Evolutionary conservation across 2,329 filamentous ascomycete genomes (phyloP).

Genomic region (Aphanoascus verrucosus): DNA sequence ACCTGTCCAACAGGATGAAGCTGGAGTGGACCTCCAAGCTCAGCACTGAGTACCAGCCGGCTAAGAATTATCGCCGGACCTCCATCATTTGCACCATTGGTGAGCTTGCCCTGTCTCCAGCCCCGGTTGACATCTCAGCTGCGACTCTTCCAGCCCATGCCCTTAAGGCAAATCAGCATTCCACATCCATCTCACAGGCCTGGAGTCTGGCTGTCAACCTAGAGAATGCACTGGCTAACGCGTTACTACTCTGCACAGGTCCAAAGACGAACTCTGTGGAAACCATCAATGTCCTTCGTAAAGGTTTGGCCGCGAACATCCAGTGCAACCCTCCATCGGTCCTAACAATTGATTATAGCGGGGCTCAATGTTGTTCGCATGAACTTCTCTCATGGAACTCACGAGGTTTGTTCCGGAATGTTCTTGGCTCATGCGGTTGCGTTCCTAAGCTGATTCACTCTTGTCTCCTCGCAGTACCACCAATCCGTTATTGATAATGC

Average conservation of each 20-base stretch:
- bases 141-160: background rate
- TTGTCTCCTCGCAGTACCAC: slow-evolving; percentile 55
- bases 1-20: slow-evolving; percentile 66
- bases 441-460: background rate
- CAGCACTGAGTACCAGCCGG: slow-evolving; percentile 77
- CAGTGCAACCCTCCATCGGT: background rate
- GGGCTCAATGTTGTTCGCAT: slow-evolving; percentile 98
- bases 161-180: background rate
- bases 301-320: slow-evolving; percentile 33
- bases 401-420: slow-evolving; percentile 47
- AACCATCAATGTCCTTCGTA: slow-evolving; percentile 89
- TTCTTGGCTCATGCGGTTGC: background rate
- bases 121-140: background rate
- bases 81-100: slow-evolving; percentile 98
- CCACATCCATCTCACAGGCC: background rate
- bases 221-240: background rate
- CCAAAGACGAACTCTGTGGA: slow-evolving; percentile 98
- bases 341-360: slow-evolving; percentile 35
- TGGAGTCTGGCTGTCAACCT: background rate
- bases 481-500: slow-evolving; percentile 97
- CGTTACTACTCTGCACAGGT: slow-evolving; percentile 36
- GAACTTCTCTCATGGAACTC: slow-evolving; percentile 95
- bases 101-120: slow-evolving; percentile 37
- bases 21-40: slow-evolving; percentile 65
- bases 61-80: slow-evolving; percentile 85